These are phyloP conservation scores for Sanguinoderma infundibulare DNA, from an alignment of 1,284 basidiomycete species.

Conservation along the genomic window DNA sequence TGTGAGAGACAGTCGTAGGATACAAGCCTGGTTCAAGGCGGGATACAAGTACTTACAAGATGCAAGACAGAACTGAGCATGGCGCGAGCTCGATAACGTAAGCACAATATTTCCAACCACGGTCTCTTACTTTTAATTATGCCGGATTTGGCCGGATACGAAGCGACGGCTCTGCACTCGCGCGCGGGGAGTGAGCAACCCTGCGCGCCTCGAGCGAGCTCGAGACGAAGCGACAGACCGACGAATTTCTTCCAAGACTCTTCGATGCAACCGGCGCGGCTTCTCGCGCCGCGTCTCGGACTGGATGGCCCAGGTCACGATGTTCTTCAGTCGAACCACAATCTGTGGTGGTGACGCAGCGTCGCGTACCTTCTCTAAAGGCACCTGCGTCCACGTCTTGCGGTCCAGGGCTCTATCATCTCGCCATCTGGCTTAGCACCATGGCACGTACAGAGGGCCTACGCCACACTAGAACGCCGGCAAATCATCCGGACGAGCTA, in stretches of 20 bases:
- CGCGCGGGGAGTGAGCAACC: too few relatives aligned
- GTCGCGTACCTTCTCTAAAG: neutral
- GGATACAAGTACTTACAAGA: too few relatives aligned
- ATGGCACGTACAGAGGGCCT: neutral
- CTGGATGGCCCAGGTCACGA: neutral
- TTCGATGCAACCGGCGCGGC: neutral
- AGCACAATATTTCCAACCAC: too few relatives aligned
- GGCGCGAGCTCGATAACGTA: too few relatives aligned
- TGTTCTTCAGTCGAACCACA: neutral
- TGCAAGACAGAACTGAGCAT: too few relatives aligned
- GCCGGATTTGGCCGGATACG: too few relatives aligned
- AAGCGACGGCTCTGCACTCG: too few relatives aligned
- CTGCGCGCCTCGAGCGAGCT: neutral
- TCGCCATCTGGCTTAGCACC: neutral
- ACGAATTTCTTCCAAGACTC: neutral
- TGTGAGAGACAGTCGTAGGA: too few relatives aligned
- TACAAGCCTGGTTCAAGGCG: too few relatives aligned
- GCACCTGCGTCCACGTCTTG: neutral
- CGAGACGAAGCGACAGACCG: neutral
- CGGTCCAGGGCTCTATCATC: neutral
- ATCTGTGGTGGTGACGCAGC: neutral
- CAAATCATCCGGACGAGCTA: neutral
- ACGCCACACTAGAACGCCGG: conserved; percentile 2
- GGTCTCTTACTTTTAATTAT: too few relatives aligned
- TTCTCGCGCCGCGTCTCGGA: neutral